These are phyloP conservation scores for Alternaria hordeiaustralica DNA, from an alignment of 2,329 filamentous ascomycete genomes.

Conservation along the genomic window DNA sequence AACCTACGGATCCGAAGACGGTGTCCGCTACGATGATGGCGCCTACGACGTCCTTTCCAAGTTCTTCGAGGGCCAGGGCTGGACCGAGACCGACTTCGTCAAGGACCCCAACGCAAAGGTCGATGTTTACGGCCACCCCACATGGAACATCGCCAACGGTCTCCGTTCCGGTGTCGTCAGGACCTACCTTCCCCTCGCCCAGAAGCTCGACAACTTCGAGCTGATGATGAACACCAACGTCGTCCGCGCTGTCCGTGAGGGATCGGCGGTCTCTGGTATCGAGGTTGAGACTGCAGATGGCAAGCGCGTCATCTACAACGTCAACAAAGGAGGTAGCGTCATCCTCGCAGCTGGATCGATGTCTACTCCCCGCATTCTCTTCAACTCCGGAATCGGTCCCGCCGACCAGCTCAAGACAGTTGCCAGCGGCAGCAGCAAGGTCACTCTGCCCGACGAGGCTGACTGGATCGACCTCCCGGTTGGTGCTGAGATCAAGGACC, in stretches of 20 bases:
- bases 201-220: conserved; percentile 67
- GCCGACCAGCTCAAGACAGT: conserved; percentile 55
- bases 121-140: conserved; percentile 65
- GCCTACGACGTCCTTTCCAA: conserved; percentile 68
- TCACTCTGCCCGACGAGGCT: conserved; percentile 50
- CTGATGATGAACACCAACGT: conserved; percentile 71
- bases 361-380: conserved; percentile 70
- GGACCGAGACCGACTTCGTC: conserved; percentile 69
- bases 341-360: conserved; percentile 72
- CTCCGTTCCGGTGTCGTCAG: conserved; percentile 72
- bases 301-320: conserved; percentile 58
- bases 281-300: conserved; percentile 58
- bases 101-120: conserved; percentile 65
- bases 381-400: conserved; percentile 73
- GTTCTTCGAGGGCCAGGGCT: conserved; percentile 66
- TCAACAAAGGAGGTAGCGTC: conserved; percentile 67
- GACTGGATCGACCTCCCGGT: conserved; percentile 60
- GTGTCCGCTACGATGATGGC: conserved; percentile 67
- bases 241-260: conserved; percentile 66
- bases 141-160: conserved; percentile 69
- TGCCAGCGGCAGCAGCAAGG: conserved; percentile 48
- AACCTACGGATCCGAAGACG: conserved; percentile 68
- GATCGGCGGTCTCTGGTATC: conserved; percentile 67
- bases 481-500: conserved; percentile 52
- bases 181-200: conserved; percentile 71